A percentile compares a stretch with the other conserved stretches of the same genome.
phyloP scores from a whole-genome alignment of 495 filamentous ascomycete species.

The Talaromyces adpressus region DNA sequence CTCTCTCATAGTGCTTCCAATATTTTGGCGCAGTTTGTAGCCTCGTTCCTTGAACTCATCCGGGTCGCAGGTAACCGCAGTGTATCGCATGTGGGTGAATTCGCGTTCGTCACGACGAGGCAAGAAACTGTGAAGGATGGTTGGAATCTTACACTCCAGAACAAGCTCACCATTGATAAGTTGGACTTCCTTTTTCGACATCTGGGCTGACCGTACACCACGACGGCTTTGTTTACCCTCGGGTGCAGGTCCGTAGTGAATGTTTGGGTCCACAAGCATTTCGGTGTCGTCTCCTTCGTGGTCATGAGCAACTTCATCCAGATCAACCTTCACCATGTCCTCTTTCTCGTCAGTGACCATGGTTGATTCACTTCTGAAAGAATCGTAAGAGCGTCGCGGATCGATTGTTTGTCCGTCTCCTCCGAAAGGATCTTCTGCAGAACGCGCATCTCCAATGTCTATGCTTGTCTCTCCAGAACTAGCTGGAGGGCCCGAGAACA shows the following conservation, averaged over 20 bases:
- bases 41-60: conserved; percentile 85
- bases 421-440: conserved; percentile 71
- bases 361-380: conserved; percentile 64
- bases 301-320: conserved; percentile 25
- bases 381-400: conserved; percentile 44
- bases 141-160: conserved; percentile 97
- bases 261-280: conserved; percentile 33
- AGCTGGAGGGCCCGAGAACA: conserved; percentile 54
- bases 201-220: conserved; percentile 75
- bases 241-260: conserved; percentile 83
- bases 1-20: conserved; percentile 76
- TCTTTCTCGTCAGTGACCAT: conserved; percentile 49
- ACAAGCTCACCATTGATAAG: conserved; percentile 97
- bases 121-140: conserved; percentile 91
- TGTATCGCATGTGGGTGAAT: conserved; percentile 99
- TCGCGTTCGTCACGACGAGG: conserved; percentile 87
- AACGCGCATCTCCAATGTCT: conserved; percentile 52
- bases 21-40: conserved; percentile 94
- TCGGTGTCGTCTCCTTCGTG: conserved; percentile 29
- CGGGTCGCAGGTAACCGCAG: conserved; percentile 97
- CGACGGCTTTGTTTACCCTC: conserved; percentile 78
- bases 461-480: conserved; percentile 33
- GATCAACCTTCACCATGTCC: conserved; percentile 31
- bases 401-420: conserved; percentile 46
- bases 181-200: conserved; percentile 88